phyloP scores from a whole-genome alignment of 2,329 filamentous ascomycete species.

The Fusarium irregulare region DNA sequence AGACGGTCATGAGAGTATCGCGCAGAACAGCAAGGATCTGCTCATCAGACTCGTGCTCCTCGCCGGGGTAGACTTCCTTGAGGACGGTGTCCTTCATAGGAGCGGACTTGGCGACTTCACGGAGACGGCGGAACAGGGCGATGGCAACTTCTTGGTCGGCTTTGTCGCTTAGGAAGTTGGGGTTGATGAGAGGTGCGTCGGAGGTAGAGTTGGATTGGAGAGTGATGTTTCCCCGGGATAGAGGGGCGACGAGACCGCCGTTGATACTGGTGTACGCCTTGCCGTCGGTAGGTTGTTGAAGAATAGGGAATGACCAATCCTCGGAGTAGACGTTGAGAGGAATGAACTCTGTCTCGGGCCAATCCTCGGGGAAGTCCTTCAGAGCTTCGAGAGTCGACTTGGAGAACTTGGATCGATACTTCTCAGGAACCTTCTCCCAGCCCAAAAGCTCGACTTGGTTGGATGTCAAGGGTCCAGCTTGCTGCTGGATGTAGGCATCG shows the following conservation, averaged over 20 bases:
- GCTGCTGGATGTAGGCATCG: constrained; percentile 22
- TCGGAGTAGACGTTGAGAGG: constrained; percentile 37
- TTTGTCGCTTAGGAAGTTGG: constrained; percentile 58
- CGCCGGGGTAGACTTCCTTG: constrained; percentile 47
- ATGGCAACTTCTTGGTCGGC: constrained; percentile 59
- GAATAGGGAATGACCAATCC: constrained; percentile 34
- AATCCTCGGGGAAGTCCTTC: constrained; percentile 46
- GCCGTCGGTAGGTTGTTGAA: constrained; percentile 33
- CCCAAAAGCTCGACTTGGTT: constrained; percentile 42
- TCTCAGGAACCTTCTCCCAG: constrained; percentile 44
- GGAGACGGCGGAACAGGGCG: constrained; percentile 55
- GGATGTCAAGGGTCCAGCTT: constrained; percentile 39
- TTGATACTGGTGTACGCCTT: constrained; percentile 41
- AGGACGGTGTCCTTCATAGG: constrained; percentile 51
- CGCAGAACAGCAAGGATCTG: constrained; percentile 54
- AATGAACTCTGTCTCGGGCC: constrained; percentile 52
- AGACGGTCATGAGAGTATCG: constrained; percentile 38
- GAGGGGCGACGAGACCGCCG: constrained; percentile 53
- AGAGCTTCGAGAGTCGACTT: constrained; percentile 34
- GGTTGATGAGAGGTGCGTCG: constrained; percentile 57
- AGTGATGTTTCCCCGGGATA: constrained; percentile 58
- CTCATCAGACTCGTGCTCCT: constrained; percentile 50
- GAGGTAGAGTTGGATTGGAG: constrained; percentile 51
- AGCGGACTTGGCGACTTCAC: constrained; percentile 46
- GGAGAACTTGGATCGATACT: constrained; percentile 34